Evolutionary conservation across 305 asterid species (phyloP).

Genomic region (Solanum hybrid): DNA sequence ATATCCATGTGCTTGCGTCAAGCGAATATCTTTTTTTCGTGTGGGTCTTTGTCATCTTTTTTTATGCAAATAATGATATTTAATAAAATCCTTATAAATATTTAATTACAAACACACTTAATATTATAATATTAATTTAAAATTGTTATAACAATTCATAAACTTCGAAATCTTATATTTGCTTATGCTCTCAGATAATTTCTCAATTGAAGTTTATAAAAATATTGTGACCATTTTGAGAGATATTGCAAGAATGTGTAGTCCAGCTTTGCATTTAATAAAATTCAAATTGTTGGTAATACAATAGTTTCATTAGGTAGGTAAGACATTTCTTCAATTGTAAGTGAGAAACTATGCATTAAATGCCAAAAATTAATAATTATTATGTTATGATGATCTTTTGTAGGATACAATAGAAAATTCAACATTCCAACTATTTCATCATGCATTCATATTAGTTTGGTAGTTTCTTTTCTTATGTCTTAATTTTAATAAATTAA

Average conservation of each 20-base stretch:
- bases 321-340: neutral
- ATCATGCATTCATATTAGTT: neutral
- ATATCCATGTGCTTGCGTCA: neutral
- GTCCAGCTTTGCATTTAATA: neutral
- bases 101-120: neutral
- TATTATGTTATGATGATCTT: neutral
- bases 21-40: neutral
- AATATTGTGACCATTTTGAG: neutral
- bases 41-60: neutral
- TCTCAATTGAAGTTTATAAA: too few relatives aligned
- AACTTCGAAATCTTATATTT: neutral
- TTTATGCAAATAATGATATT: neutral
- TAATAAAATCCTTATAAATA: neutral
- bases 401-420: neutral
- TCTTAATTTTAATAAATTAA: neutral
- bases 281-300: neutral
- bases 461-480: neutral
- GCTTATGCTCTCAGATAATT: neutral
- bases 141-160: neutral
- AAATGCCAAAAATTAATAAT: neutral
- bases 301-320: neutral
- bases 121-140: neutral
- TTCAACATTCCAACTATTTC: neutral
- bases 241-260: neutral
- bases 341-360: neutral